Conservation (phyloP, 2,329 filamentous ascomycete genomes). For the Tolypocladium ovalisporum region DNA sequence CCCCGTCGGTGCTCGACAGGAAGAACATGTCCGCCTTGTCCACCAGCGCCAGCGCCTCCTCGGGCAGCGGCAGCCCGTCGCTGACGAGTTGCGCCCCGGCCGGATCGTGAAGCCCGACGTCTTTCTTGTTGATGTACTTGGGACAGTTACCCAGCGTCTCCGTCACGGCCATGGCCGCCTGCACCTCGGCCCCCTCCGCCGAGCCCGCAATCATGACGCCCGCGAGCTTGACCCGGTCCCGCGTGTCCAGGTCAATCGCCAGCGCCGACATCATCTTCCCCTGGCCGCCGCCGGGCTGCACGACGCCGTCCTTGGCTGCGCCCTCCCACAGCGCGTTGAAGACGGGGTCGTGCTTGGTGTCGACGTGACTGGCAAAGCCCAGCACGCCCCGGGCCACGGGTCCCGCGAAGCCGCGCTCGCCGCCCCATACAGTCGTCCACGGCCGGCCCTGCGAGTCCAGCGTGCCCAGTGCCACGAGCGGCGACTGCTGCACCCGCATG, state of each 20-base stretch:
- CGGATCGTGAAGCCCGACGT: conserved; percentile 37
- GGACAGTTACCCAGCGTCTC: conserved; percentile 75
- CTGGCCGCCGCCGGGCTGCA: conserved; percentile 25
- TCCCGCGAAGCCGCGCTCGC: conserved; percentile 54
- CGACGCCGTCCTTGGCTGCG: conserved; percentile 28
- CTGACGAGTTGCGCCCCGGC: conserved; percentile 35
- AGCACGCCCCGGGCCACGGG: conserved; percentile 53
- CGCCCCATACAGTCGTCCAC: conserved; percentile 75
- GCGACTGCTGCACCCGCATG: conserved; percentile 47
- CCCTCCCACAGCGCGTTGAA: conserved; percentile 49
- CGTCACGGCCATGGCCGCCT: conserved; percentile 56
- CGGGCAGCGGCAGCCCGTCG: conserved; percentile 32
- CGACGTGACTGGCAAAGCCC: conserved; percentile 51
- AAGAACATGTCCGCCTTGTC: conserved; percentile 65
- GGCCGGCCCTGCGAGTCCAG: conserved; percentile 54
- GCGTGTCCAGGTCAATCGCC: conserved; percentile 37
- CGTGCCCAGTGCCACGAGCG: conserved; percentile 63
- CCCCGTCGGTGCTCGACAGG: conserved; percentile 54
- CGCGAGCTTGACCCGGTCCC: conserved; percentile 64
- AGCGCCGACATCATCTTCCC: conserved; percentile 36
- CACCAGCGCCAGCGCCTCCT: conserved; percentile 48
- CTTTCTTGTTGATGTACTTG: conserved; percentile 74
- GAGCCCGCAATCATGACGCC: conserved; percentile 56
- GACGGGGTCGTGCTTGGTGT: conserved; percentile 58
- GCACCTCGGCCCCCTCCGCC: conserved; percentile 18